phyloP scores from a whole-genome alignment of 1,139 yeast genomes.

The Schwanniomyces etchellsii region DNA sequence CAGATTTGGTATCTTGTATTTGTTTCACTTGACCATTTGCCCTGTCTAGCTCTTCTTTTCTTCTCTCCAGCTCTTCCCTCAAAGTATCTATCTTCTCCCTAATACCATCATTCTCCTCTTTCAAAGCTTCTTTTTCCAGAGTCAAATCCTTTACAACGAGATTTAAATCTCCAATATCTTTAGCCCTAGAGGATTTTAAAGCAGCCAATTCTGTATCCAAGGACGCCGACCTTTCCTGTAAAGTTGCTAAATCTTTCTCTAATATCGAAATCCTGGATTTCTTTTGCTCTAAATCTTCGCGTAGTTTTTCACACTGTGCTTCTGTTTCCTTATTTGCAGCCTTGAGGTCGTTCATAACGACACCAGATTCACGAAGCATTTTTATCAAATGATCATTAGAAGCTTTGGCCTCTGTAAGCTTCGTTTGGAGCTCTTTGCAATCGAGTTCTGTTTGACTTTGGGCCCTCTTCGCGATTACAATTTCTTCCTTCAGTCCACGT shows the following conservation, averaged over 20 bases:
- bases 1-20: too few species aligned
- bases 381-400: constrained; percentile 34
- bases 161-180: not conserved
- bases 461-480: not conserved
- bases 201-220: not conserved
- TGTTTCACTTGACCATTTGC: too few species aligned
- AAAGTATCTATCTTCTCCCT: not conserved
- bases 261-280: not conserved
- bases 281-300: too few species aligned
- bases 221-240: not conserved
- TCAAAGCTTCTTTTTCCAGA: not conserved
- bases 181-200: not conserved
- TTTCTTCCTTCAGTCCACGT: constrained; percentile 15
- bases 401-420: constrained; percentile 26
- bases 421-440: constrained; percentile 8
- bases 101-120: not conserved
- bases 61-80: too few species aligned
- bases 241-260: not conserved
- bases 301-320: constrained; percentile 7
- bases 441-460: not conserved
- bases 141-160: too few species aligned
- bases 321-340: constrained; percentile 15
- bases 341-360: constrained; percentile 37
- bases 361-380: constrained; percentile 43
- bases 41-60: too few species aligned